Percentiles rank a stretch among this genome's conserved stretches.
Evolutionary conservation across 306 rosid genomes (phyloP).

Genomic region (Rosa persica): DNA sequence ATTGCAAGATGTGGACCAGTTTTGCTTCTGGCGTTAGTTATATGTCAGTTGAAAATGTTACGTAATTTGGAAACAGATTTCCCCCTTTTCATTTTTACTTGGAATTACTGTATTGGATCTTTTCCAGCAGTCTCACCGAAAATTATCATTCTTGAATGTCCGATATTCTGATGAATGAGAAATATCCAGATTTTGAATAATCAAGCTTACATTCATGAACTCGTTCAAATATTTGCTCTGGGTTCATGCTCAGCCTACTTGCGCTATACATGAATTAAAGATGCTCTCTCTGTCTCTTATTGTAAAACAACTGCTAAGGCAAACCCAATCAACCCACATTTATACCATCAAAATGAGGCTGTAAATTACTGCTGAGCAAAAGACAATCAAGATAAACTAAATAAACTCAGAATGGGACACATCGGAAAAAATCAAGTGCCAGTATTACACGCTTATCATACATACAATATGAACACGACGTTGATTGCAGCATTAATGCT

Average conservation of each 20-base stretch:
- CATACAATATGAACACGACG: conserved; percentile 11
- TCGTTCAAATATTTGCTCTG: not conserved
- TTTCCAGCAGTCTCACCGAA: not conserved
- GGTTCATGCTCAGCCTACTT: not conserved
- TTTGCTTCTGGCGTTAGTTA: conserved; percentile 6
- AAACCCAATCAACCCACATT: not conserved
- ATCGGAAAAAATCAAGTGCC: conserved; percentile 15
- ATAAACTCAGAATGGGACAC: conserved; percentile 19
- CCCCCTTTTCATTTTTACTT: not conserved
- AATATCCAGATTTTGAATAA: not conserved
- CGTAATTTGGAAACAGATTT: conserved; percentile 13
- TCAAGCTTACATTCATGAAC: not conserved
- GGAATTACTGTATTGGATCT: conserved; percentile 19
- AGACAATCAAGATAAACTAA: not conserved
- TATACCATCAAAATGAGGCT: conserved; percentile 1
- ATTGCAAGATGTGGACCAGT: conserved; percentile 8
- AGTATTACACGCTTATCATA: conserved; percentile 4
- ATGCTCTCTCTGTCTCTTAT: not conserved
- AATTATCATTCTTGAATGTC: not conserved
- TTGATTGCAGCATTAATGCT: not conserved
- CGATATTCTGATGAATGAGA: not conserved
- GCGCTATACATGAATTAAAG: not conserved
- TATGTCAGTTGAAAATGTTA: conserved; percentile 20
- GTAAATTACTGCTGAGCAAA: not conserved
- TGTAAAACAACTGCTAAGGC: not conserved